Base-by-base conservation (phyloP, 805 yeast species). In the Metschnikowia hibisci region DNA sequence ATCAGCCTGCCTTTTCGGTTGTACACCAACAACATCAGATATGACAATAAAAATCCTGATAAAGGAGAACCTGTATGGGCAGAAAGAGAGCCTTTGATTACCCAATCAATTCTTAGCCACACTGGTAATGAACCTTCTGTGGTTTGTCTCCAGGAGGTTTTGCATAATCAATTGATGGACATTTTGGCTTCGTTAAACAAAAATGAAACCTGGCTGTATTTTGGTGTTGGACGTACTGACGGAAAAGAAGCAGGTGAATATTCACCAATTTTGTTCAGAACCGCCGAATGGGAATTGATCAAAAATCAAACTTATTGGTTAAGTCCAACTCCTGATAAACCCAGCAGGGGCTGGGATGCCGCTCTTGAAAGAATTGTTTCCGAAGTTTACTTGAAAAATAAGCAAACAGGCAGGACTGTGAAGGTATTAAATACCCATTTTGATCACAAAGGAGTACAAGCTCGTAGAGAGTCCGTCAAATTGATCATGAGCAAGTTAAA, bases 11-110 rank as follows among this genome's bases (percentile, higher is more conserved):
- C 34, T 10, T 26, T 43, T 35, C 34, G 53, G 11, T 31, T 51
- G 27, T 74, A 73, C 51, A 66, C 75, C 16, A 69, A 75, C 49
- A 75, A 75, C 48, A 70, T 75, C 39, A 57, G 80, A 26, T 71
- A 56, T 44, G 78, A 73, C 45, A 71, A 71, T 50, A 48, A 53
- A 13, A 46, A 56, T 20, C 57, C 61, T 0, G 67, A 53, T 32
- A 48, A 55, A 6, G 68, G 67, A 12, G 84, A 78, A 53, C 51
- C 54, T 41, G 66, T 66, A 1, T 78, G 83, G 83, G 45, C 46
- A 4, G 58, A 51, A 13, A 65, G 83, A 27, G 64, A 64, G 46
- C 51, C 48, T 2, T 65, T 62, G 6, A 61, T 77, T 6, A 56
- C 63, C 12, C 55, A 65, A 27, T 64, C 73, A 12, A 76, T 78